A percentile compares a stretch with the other conserved stretches of the same genome.
These are phyloP conservation scores for Karstenula rhodostoma DNA, from an alignment of 2,329 filamentous ascomycete species.

Conservation along the genomic window DNA sequence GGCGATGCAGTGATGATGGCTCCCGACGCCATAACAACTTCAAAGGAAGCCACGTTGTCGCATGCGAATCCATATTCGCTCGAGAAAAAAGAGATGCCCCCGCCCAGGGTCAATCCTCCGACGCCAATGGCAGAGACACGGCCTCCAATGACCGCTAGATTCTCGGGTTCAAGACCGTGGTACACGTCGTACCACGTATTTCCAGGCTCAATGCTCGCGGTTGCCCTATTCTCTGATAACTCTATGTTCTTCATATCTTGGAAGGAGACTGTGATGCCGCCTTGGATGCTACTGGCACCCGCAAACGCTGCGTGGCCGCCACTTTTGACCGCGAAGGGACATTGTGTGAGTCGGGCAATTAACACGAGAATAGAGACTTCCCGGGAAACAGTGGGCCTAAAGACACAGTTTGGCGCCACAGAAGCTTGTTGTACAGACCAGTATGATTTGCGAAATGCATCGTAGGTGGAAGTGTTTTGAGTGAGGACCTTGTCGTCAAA, in stretches of 20 bases:
- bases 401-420: constrained; percentile 36
- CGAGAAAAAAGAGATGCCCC: constrained; percentile 8
- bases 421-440: constrained; percentile 38
- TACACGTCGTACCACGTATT: constrained; percentile 44
- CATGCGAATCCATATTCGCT: constrained; percentile 28
- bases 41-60: constrained; percentile 38
- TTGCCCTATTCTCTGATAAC: constrained; percentile 25
- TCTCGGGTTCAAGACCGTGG: constrained; percentile 28
- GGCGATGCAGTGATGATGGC: constrained; percentile 11
- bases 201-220: constrained; percentile 37
- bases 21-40: constrained; percentile 29
- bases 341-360: constrained; percentile 33
- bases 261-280: constrained; percentile 41
- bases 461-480: constrained; percentile 26
- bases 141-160: constrained; percentile 38
- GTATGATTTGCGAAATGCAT: constrained; percentile 27
- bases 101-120: constrained; percentile 16
- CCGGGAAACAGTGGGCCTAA: constrained; percentile 28
- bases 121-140: constrained; percentile 28
- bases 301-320: constrained; percentile 24
- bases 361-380: constrained; percentile 31
- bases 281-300: constrained; percentile 41
- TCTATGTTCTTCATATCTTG: constrained; percentile 32
- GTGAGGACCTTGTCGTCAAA: constrained; percentile 27
- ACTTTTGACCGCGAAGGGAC: constrained; percentile 19